Base-by-base conservation (phyloP, 257 asterid genomes). In the Buddleja alternifolia region DNA sequence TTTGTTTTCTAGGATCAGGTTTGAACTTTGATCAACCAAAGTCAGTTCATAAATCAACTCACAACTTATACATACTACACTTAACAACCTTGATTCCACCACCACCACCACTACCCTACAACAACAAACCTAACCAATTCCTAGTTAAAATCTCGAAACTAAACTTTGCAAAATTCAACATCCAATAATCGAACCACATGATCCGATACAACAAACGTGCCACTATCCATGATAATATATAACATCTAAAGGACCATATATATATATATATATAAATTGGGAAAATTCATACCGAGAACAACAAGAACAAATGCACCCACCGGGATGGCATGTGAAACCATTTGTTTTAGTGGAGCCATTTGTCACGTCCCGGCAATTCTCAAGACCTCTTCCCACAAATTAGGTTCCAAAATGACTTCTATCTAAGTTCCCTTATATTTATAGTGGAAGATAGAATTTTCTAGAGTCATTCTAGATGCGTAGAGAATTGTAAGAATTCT, bases 251-350 rank as follows among this genome's bases (percentile, higher is more conserved):
- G 32, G 25, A 54, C 4, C n/a, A n/a, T n/a, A n/a, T n/a, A n/a
- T n/a, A n/a, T n/a, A n/a, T n/a, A 25, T 1, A 67, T 2, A 12
- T 42, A 15, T n/a, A n/a, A n/a, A n/a, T 62, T 37, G 44, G 10
- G 23, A 69, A 61, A 67, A 70, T n/a, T 66, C 80, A 72, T 90
- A 93, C 99, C 99, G n/a, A 87, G 88, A 47, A 88, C 78, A 39
- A 75, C 87, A 36, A 89, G 82, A 25, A 86, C 74, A 63, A 87
- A 84, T 25, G 96, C 88, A 50, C 96, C 97, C 3, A 84, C 88
- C 9, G 99, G 96, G 42, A 84, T 72, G 68, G 83, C 60, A 57
- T 63, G 70, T 19, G 96, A 84, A 60, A 80, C 88, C 62, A 86
- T 74, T 40, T 83, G 81, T 50, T 80, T 70, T 19, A 86, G 76